Percentiles rank a stretch among this genome's conserved stretches.
Conservation (phyloP, 768 basidiomycete genomes). For the Porphyrellus cyaneotinctus region DNA sequence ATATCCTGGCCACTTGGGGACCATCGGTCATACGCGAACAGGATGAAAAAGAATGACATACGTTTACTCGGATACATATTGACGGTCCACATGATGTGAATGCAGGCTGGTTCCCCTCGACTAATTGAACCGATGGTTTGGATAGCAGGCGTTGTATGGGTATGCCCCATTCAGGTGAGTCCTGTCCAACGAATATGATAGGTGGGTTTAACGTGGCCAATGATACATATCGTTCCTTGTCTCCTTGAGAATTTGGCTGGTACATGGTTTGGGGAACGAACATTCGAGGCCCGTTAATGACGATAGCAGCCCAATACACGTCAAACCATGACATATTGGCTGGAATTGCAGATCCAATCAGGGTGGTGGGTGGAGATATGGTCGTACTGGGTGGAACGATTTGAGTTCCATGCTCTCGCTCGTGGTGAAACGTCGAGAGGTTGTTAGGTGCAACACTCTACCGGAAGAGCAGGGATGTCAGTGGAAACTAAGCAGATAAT, state of each 20-base stretch:
- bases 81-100: slow-evolving; percentile 66
- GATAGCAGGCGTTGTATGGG: slow-evolving; percentile 54
- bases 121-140: slow-evolving; percentile 47
- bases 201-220: slow-evolving; percentile 55
- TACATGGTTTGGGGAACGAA: slow-evolving; percentile 68
- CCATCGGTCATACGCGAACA: not conserved
- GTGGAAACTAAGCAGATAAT: not conserved
- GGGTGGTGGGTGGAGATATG: not conserved
- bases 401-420: not conserved
- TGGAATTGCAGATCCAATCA: not conserved
- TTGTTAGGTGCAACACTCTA: not conserved
- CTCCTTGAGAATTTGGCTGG: slow-evolving; percentile 65
- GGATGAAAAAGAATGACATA: slow-evolving; percentile 21
- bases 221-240: slow-evolving; percentile 67
- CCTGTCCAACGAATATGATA: slow-evolving; percentile 53
- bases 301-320: not conserved
- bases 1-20: slow-evolving; percentile 71
- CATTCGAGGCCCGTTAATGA: slow-evolving; percentile 33
- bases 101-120: slow-evolving; percentile 53
- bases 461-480: not conserved
- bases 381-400: not conserved
- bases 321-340: not conserved
- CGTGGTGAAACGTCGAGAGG: not conserved
- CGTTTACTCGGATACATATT: slow-evolving; percentile 68
- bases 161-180: slow-evolving; percentile 56